Percentiles rank a stretch among this genome's conserved stretches.
phyloP scores from a whole-genome alignment of 2,329 filamentous ascomycete genomes.

The Fusarium mangiferae region DNA sequence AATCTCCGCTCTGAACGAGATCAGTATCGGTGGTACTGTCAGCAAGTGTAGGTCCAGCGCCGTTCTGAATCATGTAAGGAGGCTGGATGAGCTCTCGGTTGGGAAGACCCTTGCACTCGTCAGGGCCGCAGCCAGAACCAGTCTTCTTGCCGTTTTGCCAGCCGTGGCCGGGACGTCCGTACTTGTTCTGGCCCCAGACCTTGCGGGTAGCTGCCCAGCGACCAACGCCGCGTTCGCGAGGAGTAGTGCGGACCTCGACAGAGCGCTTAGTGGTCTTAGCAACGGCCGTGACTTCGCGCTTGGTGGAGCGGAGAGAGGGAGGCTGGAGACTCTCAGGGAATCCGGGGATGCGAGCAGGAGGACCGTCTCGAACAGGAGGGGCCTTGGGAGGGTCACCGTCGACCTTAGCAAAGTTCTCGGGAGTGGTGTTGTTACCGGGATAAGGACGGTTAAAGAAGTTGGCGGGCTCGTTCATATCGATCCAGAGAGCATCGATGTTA shows the following conservation, averaged over 20 bases:
- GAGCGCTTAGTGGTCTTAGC: background rate
- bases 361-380: constrained; percentile 64
- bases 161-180: background rate
- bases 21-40: constrained; percentile 41
- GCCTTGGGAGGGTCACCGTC: constrained; percentile 66
- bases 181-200: constrained; percentile 27
- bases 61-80: constrained; percentile 43
- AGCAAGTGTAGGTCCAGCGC: constrained; percentile 37
- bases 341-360: constrained; percentile 36
- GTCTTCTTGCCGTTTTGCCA: constrained; percentile 38
- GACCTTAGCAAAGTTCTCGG: constrained; percentile 49
- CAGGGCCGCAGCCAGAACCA: constrained; percentile 34
- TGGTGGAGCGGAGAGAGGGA: constrained; percentile 8
- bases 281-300: background rate
- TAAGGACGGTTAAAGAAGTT: constrained; percentile 48
- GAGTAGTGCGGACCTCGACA: background rate
- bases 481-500: constrained; percentile 81
- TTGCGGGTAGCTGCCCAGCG: constrained; percentile 21
- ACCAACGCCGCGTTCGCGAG: constrained; percentile 12
- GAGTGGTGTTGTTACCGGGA: constrained; percentile 52
- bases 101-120: constrained; percentile 42
- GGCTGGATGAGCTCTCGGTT: constrained; percentile 38
- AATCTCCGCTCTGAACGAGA: constrained; percentile 34
- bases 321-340: constrained; percentile 41
- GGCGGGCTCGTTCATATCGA: constrained; percentile 68